A percentile compares a stretch with the other conserved stretches of the same genome.
Conservation (phyloP, 306 rosid species). For the Pachyrhizus erosus region DNA sequence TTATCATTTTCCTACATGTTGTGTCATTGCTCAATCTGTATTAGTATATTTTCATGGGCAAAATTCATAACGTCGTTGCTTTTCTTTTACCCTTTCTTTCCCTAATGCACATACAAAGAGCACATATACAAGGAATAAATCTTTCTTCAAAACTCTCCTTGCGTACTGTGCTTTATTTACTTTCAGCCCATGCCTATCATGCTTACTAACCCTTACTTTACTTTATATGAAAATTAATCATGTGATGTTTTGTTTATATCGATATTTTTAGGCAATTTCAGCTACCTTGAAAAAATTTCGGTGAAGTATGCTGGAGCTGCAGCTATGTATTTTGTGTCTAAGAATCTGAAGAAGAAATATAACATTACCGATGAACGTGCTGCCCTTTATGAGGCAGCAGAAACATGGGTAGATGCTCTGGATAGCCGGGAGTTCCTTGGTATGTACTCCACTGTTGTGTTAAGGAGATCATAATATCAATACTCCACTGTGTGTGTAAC, state of each 20-base stretch:
- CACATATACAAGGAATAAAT: neutral
- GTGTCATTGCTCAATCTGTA: neutral
- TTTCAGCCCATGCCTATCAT: neutral
- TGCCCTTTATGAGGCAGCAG: slow-evolving; percentile 93
- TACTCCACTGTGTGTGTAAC: neutral
- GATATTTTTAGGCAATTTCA: slow-evolving; percentile 76
- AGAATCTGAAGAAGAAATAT: slow-evolving; percentile 94
- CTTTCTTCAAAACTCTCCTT: neutral
- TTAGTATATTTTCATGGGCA: slow-evolving; percentile 9
- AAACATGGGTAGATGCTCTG: slow-evolving; percentile 94
- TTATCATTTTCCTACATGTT: neutral
- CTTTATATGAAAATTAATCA: slow-evolving; percentile 20
- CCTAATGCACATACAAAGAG: neutral
- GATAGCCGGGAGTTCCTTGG: slow-evolving; percentile 90
- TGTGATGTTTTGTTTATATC: slow-evolving; percentile 17
- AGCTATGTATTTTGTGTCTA: slow-evolving; percentile 96
- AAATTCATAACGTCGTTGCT: neutral
- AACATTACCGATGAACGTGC: slow-evolving; percentile 95
- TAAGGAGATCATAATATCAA: slow-evolving; percentile 17
- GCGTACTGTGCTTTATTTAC: slow-evolving; percentile 1
- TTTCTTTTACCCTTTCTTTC: neutral
- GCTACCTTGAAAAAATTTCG: slow-evolving; percentile 72
- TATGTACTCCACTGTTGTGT: slow-evolving; percentile 48
- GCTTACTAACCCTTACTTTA: slow-evolving; percentile 14
- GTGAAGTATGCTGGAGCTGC: slow-evolving; percentile 97